Base-by-base conservation (phyloP, 139 green algal species). In the Nannochloris sp. region DNA sequence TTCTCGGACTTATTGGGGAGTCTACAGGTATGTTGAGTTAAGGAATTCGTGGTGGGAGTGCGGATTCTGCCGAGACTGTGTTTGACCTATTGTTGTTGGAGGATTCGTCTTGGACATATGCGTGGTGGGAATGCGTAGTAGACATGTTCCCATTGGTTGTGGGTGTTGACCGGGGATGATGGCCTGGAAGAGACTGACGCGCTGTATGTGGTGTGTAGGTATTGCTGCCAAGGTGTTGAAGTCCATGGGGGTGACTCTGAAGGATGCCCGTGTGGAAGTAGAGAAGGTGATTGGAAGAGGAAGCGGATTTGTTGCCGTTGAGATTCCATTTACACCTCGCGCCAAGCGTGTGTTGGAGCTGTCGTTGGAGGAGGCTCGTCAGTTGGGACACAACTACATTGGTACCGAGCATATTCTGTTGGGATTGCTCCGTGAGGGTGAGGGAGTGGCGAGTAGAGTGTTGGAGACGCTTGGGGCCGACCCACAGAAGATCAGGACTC, bases 381-480 rank as follows among this genome's bases (percentile, higher is more conserved):
- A 97, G 72, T 85, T 99, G 21, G 93, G 92, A 57, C 93, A 99
- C 87, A 97, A 97, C 79, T 99, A 98, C 89, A 99, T 99, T 58
- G 93, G 93, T 62, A 98, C 93, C 0, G 93, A 99, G 86, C 93
- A 99, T 86, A 93, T 99, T 44, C 80, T 99, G 71, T 78, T 99
- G 57, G 94, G 94, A 51, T 81, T 99, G 23, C 82, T 99, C 57
- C 81, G 90, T 31, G 94, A 99, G 80, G 92, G 92, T 48, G 93
- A 99, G 81, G 94, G 94, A 50, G 92, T 99, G 11, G 94, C 94
- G 19, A 89, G 92, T 9, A 82, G 93, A 18, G 93, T 98, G 46
- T 75, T 99, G 62, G 93, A 98, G 81, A 95, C 91, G 23, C 81
- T 99, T 48, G 89, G 91, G 19, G 92, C 89, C 21, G 93, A 99